Evolutionary conservation across 2,329 filamentous ascomycete species (phyloP).

Genomic region (Albophoma yamanashiensis): DNA sequence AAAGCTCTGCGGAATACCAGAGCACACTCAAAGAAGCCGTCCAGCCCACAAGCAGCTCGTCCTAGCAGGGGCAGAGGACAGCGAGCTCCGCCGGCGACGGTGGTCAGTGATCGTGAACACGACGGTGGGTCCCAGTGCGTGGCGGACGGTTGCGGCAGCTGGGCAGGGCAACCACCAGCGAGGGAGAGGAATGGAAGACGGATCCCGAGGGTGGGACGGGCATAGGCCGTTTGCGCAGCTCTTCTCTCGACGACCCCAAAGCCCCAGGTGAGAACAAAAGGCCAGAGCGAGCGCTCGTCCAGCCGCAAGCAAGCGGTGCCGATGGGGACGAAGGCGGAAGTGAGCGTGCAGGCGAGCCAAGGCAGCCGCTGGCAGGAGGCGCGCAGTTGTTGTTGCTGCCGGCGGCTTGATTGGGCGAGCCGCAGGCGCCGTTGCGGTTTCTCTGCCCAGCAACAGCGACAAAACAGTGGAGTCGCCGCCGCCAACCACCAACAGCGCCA

Average conservation of each 20-base stretch:
- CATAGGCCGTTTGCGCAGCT: background rate
- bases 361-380: background rate
- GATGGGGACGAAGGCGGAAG: background rate
- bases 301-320: background rate
- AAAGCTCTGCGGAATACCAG: background rate
- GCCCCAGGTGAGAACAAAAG: background rate
- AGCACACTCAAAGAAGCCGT: background rate
- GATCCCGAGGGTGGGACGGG: background rate
- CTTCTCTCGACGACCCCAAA: background rate
- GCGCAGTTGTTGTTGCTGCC: conserved; percentile 8
- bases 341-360: background rate
- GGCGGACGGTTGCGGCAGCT: background rate
- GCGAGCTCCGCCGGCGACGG: background rate
- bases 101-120: background rate
- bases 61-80: background rate
- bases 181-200: background rate
- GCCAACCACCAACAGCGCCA: background rate
- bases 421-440: background rate
- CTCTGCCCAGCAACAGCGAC: conserved; percentile 8
- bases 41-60: background rate
- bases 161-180: background rate
- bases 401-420: conserved; percentile 8
- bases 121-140: background rate
- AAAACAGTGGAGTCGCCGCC: background rate
- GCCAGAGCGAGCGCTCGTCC: background rate